Evolutionary conservation across 768 basidiomycete species (phyloP).

Genomic region (Podaxis sp.): DNA sequence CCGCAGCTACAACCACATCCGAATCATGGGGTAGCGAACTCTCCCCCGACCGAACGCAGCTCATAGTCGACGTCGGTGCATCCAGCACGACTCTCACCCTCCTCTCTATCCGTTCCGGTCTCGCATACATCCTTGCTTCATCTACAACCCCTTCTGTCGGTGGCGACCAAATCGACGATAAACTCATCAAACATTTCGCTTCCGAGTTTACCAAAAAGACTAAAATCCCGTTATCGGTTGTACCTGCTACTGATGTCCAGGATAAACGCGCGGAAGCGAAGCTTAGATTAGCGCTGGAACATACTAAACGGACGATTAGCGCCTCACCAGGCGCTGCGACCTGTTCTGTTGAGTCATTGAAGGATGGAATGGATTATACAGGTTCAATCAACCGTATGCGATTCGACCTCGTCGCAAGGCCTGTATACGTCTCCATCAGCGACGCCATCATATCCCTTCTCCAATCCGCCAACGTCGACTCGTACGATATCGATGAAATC

Average conservation of each 20-base stretch:
- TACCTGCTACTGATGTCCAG: slow-evolving; percentile 41
- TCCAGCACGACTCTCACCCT: slow-evolving; percentile 70
- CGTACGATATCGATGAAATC: slow-evolving; percentile 72
- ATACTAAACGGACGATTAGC: slow-evolving; percentile 90
- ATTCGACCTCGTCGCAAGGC: slow-evolving; percentile 60
- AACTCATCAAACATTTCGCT: slow-evolving; percentile 87
- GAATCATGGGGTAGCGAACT: slow-evolving; percentile 38
- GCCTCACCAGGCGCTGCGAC: slow-evolving; percentile 87
- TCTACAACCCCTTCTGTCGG: slow-evolving; percentile 48
- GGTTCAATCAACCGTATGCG: slow-evolving; percentile 50
- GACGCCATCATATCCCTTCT: slow-evolving; percentile 53
- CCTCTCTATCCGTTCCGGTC: slow-evolving; percentile 73
- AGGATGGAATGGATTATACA: slow-evolving; percentile 90
- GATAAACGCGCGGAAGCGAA: slow-evolving; percentile 92
- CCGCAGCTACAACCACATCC: slow-evolving; percentile 55
- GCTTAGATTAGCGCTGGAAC: slow-evolving; percentile 87
- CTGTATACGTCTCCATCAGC: slow-evolving; percentile 59
- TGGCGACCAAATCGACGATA: slow-evolving; percentile 74
- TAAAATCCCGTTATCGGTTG: slow-evolving; percentile 67
- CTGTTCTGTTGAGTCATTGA: slow-evolving; percentile 90
- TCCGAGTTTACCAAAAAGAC: slow-evolving; percentile 98
- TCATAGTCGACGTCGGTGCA: slow-evolving; percentile 79
- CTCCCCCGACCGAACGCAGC: slow-evolving; percentile 66
- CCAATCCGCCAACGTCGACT: slow-evolving; percentile 48
- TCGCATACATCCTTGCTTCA: slow-evolving; percentile 61